Base-by-base conservation (phyloP, 345 rosid genomes). In the Syzygium oleosum region DNA sequence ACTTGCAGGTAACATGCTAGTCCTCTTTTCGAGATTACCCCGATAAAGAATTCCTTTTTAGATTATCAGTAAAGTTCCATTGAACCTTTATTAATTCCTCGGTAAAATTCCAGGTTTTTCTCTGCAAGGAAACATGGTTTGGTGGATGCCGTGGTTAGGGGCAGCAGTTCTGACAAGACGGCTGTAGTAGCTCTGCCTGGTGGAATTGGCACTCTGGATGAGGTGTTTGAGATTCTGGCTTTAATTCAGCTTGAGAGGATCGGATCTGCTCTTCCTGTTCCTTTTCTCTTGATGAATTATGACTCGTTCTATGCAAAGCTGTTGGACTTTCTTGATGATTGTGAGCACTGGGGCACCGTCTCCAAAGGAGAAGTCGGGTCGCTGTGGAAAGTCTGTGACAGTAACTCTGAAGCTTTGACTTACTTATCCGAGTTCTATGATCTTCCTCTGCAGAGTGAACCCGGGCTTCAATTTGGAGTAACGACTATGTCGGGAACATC, bases 91-190 rank as follows among this genome's bases (percentile, higher is more conserved):
- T 55, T 41, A 73, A 73, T 73, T 73, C 80, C 49, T 73, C 31
- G 5, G 79, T 22, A 41, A 38, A 43, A 21, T 63, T 86, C 84
- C 85, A 95, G 99, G 95, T 97, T 97, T 88, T 97, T 95, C 96
- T 97, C 99, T 10, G 98, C 99, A 53, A 95, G 99, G 90, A 97
- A 97, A 84, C 99, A 97, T 86, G 99, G 99, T 51, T 88, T 96
- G 87, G 96, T 95, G 87, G 99, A 97, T 88, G 96, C 98, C 85
- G 98, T 88, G 31, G 94, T 93, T 51, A 88, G 99, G 90, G 94
- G 90, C 84, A 87, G 77, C 53, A 85, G 78, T 87, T 91, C 92
- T 7, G 98, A 96, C 73, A 93, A 90, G 88, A 96, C 99, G 1
- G 99, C 99, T 6, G 91, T 96, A 15, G 92, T 97, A 89, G 96